A percentile compares a stretch with the other conserved stretches of the same genome.
phyloP scores from a whole-genome alignment of 805 yeast genomes.

The Candida boidinii region DNA sequence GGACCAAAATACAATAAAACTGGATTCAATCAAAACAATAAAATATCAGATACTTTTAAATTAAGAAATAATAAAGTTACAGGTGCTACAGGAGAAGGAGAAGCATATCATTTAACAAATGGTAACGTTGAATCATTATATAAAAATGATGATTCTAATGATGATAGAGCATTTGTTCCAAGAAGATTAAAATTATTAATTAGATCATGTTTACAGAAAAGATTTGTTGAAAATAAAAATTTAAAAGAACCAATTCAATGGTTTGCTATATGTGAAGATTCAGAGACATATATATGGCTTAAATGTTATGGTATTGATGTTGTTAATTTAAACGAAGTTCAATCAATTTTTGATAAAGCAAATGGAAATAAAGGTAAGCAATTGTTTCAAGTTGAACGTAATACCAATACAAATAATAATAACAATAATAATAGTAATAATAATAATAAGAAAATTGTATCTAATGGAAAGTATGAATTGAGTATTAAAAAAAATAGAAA shows the following conservation, averaged over 20 bases:
- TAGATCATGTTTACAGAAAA: constrained; percentile 50
- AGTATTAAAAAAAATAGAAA: too few species aligned
- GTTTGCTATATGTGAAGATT: constrained; percentile 57
- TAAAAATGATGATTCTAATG: not conserved
- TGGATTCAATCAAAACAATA: too few species aligned
- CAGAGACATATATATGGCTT: constrained; percentile 44
- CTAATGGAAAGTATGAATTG: too few species aligned
- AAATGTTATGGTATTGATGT: constrained; percentile 44
- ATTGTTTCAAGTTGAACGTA: too few species aligned
- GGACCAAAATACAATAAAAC: constrained; percentile 1
- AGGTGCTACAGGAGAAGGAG: constrained; percentile 3
- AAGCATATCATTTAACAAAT: not conserved
- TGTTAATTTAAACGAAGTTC: constrained; percentile 43
- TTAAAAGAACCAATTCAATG: constrained; percentile 30
- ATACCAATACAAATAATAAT: too few species aligned
- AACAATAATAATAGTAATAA: too few species aligned
- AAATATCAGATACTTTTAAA: too few species aligned
- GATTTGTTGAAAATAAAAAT: constrained; percentile 30
- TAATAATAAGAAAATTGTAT: too few species aligned
- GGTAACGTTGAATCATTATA: not conserved
- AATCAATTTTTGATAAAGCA: constrained; percentile 24
- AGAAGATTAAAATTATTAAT: constrained; percentile 43
- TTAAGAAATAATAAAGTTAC: not conserved
- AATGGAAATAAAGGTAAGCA: too few species aligned
- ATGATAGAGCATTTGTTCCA: constrained; percentile 38